These are phyloP conservation scores for Madurella fahalii DNA, from an alignment of 2,329 filamentous ascomycete species.

Conservation along the genomic window DNA sequence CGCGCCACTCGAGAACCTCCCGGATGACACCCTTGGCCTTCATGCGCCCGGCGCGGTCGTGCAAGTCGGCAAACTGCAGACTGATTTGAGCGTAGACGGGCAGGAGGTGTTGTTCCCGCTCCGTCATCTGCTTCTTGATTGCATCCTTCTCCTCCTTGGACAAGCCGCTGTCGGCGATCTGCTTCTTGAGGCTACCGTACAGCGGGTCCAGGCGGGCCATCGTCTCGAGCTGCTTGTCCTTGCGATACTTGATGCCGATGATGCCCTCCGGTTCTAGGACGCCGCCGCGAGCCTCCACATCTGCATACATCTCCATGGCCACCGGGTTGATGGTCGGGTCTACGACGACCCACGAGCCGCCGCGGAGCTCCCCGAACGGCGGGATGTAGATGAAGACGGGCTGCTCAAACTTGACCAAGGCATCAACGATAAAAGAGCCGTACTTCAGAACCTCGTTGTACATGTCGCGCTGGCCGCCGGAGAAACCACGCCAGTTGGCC, in stretches of 20 bases:
- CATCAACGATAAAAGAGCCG: constrained; percentile 97
- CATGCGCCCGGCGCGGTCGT: constrained; percentile 97
- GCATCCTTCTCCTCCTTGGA: constrained; percentile 68
- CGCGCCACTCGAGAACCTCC: constrained; percentile 75
- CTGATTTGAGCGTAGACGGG: constrained; percentile 94
- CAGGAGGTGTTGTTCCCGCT: constrained; percentile 81
- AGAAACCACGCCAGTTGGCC: constrained; percentile 99
- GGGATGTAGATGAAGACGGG: constrained; percentile 99
- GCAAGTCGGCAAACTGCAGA: constrained; percentile 94
- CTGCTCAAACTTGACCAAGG: constrained; percentile 96
- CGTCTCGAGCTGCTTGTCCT: constrained; percentile 93
- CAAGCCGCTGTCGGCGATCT: constrained; percentile 60
- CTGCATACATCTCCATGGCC: constrained; percentile 99
- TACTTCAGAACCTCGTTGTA: constrained; percentile 99
- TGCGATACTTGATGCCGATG: constrained; percentile 96
- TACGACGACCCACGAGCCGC: constrained; percentile 98
- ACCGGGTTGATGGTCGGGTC: constrained; percentile 97
- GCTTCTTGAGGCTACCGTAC: constrained; percentile 80
- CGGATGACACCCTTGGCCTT: constrained; percentile 95
- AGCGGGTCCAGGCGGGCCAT: constrained; percentile 89
- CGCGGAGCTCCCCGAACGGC: constrained; percentile 91
- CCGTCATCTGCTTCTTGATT: constrained; percentile 79
- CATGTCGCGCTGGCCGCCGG: constrained; percentile 98
- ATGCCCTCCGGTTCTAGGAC: constrained; percentile 98
- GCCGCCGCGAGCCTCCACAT: constrained; percentile 90